These are phyloP conservation scores for Ustilago trichophora DNA, from an alignment of 1,284 basidiomycete genomes.

Conservation along the genomic window DNA sequence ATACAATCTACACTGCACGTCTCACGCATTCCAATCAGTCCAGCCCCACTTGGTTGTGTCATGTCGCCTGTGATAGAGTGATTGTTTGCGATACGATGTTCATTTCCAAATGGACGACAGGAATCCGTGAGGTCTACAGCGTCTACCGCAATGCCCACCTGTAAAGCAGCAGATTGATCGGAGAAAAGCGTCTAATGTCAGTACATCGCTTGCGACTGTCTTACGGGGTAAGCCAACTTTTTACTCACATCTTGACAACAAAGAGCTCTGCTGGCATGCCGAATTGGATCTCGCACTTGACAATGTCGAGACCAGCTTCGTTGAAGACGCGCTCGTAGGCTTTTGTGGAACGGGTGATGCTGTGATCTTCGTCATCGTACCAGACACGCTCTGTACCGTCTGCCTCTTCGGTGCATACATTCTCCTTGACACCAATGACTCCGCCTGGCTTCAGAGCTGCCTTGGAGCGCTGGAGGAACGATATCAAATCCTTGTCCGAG, in stretches of 20 bases:
- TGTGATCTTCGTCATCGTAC: slow-evolving; percentile 65
- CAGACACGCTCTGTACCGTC: slow-evolving; percentile 61
- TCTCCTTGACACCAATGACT: slow-evolving; percentile 64
- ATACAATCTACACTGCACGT: too few species aligned
- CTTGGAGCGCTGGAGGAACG: slow-evolving; percentile 56
- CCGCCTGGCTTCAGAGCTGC: slow-evolving; percentile 52
- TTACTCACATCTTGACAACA: slow-evolving; percentile 65
- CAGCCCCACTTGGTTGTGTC: too few species aligned
- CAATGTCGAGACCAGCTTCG: slow-evolving; percentile 57
- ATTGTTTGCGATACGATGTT: too few species aligned
- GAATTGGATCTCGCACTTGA: slow-evolving; percentile 58
- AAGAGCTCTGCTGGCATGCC: slow-evolving; percentile 65
- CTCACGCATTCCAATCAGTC: too few species aligned
- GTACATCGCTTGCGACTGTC: too few species aligned
- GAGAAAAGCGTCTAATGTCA: too few species aligned
- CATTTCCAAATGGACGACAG: too few species aligned
- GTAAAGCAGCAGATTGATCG: too few species aligned
- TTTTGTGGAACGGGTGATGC: slow-evolving; percentile 60
- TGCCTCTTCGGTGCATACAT: slow-evolving; percentile 59
- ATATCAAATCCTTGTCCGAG: slow-evolving; percentile 61
- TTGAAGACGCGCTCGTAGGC: slow-evolving; percentile 63
- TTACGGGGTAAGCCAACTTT: too few species aligned
- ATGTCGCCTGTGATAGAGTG: too few species aligned
- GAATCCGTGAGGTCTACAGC: too few species aligned
- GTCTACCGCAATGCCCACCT: slow-evolving; percentile 40